Conservation (phyloP, 306 rosid species). For the Trifolium fragiferum region DNA sequence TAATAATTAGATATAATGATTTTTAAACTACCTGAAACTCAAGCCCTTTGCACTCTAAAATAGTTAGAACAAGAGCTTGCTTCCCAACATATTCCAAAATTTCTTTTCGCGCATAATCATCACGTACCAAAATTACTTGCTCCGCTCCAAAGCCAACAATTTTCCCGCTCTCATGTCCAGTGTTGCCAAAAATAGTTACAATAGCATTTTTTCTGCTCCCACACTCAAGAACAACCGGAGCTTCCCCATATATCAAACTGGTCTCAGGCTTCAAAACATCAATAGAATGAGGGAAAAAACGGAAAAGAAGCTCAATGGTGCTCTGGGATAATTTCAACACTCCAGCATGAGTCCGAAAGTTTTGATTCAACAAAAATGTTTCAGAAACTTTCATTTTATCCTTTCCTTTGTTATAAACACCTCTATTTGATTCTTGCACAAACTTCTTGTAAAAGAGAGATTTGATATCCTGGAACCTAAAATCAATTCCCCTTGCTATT, state of each 20-base stretch:
- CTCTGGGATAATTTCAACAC: constrained; percentile 74
- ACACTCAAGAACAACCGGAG: constrained; percentile 67
- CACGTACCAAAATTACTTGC: constrained; percentile 83
- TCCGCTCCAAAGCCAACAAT: constrained; percentile 85
- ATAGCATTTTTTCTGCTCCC: constrained; percentile 65
- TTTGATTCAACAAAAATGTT: constrained; percentile 58
- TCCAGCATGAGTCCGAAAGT: constrained; percentile 80
- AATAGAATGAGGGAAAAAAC: constrained; percentile 67
- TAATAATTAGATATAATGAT: background rate
- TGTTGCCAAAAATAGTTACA: constrained; percentile 67
- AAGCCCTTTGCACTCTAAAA: constrained; percentile 86
- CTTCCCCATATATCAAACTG: constrained; percentile 70
- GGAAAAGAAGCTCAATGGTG: constrained; percentile 66
- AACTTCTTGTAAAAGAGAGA: constrained; percentile 67
- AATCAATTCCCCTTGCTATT: constrained; percentile 82
- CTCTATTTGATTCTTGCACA: constrained; percentile 48
- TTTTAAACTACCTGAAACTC: constrained; percentile 70
- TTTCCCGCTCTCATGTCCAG: constrained; percentile 43
- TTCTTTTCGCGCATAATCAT: constrained; percentile 58
- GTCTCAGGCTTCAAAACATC: constrained; percentile 77
- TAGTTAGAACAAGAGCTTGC: constrained; percentile 77
- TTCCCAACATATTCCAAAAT: constrained; percentile 60
- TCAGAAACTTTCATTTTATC: constrained; percentile 58
- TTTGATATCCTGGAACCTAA: constrained; percentile 73
- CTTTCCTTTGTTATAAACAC: constrained; percentile 40